A percentile compares a stretch with the other conserved stretches of the same genome.
These are phyloP conservation scores for Stephania yunnanensis DNA, from an alignment of 164 flowering plant species.

Conservation along the genomic window DNA sequence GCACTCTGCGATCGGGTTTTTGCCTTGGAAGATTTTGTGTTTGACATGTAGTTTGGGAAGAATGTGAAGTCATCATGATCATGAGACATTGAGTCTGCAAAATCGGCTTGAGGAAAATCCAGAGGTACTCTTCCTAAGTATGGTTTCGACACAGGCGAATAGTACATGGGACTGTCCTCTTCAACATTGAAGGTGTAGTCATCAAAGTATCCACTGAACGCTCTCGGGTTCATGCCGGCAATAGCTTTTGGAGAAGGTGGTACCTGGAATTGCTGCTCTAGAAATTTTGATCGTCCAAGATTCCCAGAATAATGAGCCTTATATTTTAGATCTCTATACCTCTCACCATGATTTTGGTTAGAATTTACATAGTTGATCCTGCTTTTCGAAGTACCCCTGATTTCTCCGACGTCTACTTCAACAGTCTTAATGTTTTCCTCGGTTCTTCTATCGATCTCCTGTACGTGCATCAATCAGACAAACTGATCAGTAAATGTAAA, in stretches of 20 bases:
- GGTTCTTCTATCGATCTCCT: constrained; percentile 52
- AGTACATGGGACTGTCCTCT: constrained; percentile 73
- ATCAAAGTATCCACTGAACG: constrained; percentile 73
- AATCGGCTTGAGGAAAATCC: constrained; percentile 46
- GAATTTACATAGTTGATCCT: constrained; percentile 47
- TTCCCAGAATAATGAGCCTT: constrained; percentile 26
- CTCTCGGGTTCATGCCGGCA: constrained; percentile 66
- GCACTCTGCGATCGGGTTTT: constrained; percentile 92
- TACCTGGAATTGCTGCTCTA: constrained; percentile 34
- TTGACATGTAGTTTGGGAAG: constrained; percentile 92
- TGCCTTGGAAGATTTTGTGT: constrained; percentile 87
- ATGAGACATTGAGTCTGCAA: constrained; percentile 49
- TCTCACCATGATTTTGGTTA: constrained; percentile 33
- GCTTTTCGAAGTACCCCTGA: constrained; percentile 39
- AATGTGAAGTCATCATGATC: constrained; percentile 39
- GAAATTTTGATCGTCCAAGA: constrained; percentile 24
- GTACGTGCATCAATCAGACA: background rate
- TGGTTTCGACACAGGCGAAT: constrained; percentile 51
- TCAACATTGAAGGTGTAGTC: constrained; percentile 53
- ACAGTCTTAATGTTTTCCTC: constrained; percentile 89
- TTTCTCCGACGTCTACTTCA: constrained; percentile 66
- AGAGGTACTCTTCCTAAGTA: constrained; percentile 40
- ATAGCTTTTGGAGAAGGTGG: constrained; percentile 71
- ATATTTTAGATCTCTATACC: constrained; percentile 34
- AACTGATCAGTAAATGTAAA: too few species aligned